Evolutionary conservation across 306 rosid genomes (phyloP).

Genomic region (Pterocarpus macrocarpus): DNA sequence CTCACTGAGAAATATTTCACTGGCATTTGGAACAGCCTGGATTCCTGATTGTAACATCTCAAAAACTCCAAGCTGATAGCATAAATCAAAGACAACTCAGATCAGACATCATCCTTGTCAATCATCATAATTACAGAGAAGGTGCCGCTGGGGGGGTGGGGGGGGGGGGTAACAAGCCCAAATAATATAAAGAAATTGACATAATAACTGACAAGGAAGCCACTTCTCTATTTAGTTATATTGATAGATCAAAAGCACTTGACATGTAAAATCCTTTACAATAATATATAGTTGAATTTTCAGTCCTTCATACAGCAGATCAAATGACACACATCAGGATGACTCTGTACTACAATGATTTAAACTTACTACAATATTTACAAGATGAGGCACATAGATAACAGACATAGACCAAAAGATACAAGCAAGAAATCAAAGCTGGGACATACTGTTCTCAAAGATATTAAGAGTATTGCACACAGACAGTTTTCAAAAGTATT

Average conservation of each 20-base stretch:
- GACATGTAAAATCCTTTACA: constrained; percentile 30
- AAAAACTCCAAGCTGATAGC: constrained; percentile 89
- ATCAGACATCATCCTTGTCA: constrained; percentile 31
- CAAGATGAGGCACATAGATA: neutral
- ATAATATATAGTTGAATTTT: neutral
- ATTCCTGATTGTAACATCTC: constrained; percentile 87
- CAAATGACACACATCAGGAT: constrained; percentile 26
- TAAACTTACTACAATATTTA: constrained; percentile 21
- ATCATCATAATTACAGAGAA: constrained; percentile 28
- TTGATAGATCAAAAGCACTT: neutral
- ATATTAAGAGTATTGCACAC: neutral
- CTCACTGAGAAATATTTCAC: constrained; percentile 82
- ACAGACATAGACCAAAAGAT: constrained; percentile 33
- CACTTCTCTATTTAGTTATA: constrained; percentile 6
- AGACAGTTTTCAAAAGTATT: constrained; percentile 18
- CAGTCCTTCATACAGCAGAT: constrained; percentile 22
- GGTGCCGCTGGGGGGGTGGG: neutral
- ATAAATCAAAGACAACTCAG: constrained; percentile 39
- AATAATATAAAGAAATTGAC: constrained; percentile 18
- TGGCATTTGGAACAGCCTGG: constrained; percentile 75
- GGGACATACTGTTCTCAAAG: constrained; percentile 4
- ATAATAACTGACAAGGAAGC: constrained; percentile 26
- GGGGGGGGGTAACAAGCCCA: neutral
- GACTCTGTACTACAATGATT: constrained; percentile 5
- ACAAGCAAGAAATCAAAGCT: constrained; percentile 23